phyloP scores from a whole-genome alignment of 345 rosid genomes.

The Gossypium herbaceum region DNA sequence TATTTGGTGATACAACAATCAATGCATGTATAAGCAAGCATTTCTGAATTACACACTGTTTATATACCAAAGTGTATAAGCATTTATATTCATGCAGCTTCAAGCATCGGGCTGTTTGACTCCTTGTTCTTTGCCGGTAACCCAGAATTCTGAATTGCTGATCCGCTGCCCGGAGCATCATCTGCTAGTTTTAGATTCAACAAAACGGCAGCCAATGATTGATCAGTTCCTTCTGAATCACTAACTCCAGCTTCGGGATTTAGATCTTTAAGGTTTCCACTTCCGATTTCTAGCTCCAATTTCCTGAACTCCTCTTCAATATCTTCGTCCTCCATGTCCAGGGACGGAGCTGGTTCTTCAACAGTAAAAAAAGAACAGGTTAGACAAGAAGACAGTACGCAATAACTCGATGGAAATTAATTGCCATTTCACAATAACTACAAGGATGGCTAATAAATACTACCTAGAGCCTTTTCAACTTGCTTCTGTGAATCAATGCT shows the following conservation, averaged over 20 bases:
- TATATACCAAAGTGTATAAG: neutral
- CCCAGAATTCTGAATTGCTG: conserved; percentile 19
- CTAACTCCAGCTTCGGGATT: conserved; percentile 1
- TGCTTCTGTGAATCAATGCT: conserved; percentile 61
- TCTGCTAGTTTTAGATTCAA: conserved; percentile 54
- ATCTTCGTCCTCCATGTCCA: conserved; percentile 61
- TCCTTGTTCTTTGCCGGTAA: conserved; percentile 28
- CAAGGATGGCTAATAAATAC: conserved; percentile 27
- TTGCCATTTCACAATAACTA: neutral
- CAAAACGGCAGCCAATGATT: conserved; percentile 44
- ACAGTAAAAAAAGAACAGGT: conserved; percentile 19
- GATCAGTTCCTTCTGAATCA: conserved; percentile 26
- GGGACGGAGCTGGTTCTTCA: conserved; percentile 48
- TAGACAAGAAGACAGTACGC: neutral
- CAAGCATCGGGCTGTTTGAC: conserved; percentile 31
- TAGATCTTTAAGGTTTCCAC: conserved; percentile 25
- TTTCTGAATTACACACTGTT: too few relatives aligned
- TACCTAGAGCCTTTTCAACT: conserved; percentile 70
- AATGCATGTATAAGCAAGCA: too few relatives aligned
- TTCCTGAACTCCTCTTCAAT: conserved; percentile 68
- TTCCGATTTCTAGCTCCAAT: conserved; percentile 58
- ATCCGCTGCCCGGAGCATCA: conserved; percentile 24
- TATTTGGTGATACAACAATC: too few relatives aligned
- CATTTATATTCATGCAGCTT: conserved; percentile 38
- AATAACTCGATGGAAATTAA: neutral